Percentiles rank a stretch among this genome's conserved stretches.
These are phyloP conservation scores for Fusarium nygamai DNA, from an alignment of 2,329 filamentous ascomycete genomes.

Conservation along the genomic window DNA sequence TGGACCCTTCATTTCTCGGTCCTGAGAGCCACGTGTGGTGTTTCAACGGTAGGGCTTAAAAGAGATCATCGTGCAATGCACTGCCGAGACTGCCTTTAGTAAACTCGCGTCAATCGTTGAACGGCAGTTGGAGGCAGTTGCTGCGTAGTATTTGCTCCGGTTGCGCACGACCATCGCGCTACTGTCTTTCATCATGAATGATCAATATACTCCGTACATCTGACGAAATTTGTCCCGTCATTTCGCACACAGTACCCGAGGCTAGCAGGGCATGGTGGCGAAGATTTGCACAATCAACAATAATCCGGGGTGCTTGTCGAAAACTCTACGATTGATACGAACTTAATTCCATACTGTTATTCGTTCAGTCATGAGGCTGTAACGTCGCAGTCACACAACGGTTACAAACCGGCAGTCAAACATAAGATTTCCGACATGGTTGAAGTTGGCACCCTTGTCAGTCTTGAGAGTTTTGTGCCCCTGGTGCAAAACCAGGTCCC, in stretches of 20 bases:
- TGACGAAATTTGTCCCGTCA: not conserved
- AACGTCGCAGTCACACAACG: not conserved
- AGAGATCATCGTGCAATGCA: not conserved
- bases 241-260: not conserved
- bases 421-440: conserved; percentile 14
- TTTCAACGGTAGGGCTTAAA: conserved; percentile 16
- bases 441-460: conserved; percentile 2
- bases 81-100: not conserved
- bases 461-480: not conserved
- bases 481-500: not conserved
- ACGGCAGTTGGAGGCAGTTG: conserved; percentile 6
- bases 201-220: not conserved
- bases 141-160: not conserved
- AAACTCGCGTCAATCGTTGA: not conserved
- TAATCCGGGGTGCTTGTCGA: not conserved
- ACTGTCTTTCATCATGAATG: not conserved
- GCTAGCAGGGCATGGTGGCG: not conserved
- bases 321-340: not conserved
- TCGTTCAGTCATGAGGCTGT: not conserved
- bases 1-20: not conserved
- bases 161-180: not conserved
- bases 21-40: conserved; percentile 1
- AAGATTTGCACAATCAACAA: not conserved
- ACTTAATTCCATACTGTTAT: not conserved
- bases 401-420: conserved; percentile 12